Conservation (phyloP, 345 rosid genomes). For the Eucalyptus curtisii region DNA sequence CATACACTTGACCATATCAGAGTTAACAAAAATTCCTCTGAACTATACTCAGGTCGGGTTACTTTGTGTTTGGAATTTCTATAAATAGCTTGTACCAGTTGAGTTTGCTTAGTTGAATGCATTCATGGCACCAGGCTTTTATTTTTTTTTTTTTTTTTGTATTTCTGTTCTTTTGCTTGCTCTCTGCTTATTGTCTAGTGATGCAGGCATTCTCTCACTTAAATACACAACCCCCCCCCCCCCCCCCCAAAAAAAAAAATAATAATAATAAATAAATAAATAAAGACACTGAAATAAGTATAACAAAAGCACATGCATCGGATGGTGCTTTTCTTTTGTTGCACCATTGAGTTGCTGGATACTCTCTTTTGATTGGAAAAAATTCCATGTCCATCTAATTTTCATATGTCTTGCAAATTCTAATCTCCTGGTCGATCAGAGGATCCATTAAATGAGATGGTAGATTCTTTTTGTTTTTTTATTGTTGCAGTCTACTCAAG, state of each 20-base stretch:
- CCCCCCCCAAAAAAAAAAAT: neutral
- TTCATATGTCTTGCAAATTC: neutral
- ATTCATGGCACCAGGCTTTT: neutral
- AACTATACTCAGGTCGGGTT: constrained; percentile 74
- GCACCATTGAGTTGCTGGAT: neutral
- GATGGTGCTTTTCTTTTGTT: neutral
- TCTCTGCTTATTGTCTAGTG: neutral
- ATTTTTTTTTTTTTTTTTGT: neutral
- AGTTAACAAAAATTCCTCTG: constrained; percentile 83
- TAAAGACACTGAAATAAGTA: neutral
- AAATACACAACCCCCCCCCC: neutral
- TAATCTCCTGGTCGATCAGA: neutral
- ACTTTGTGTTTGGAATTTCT: neutral
- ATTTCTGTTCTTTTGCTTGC: neutral
- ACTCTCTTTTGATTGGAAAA: neutral
- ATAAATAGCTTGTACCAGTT: neutral
- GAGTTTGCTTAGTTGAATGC: neutral
- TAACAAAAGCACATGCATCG: neutral
- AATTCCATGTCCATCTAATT: neutral
- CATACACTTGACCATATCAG: constrained; percentile 48
- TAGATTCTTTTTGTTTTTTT: neutral
- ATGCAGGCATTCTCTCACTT: neutral
- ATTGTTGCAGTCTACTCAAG: neutral
- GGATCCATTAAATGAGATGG: neutral
- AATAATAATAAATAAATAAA: too few relatives aligned